These are phyloP conservation scores for Zygoascus hellenicus DNA, from an alignment of 1,139 yeast genomes.

Conservation along the genomic window DNA sequence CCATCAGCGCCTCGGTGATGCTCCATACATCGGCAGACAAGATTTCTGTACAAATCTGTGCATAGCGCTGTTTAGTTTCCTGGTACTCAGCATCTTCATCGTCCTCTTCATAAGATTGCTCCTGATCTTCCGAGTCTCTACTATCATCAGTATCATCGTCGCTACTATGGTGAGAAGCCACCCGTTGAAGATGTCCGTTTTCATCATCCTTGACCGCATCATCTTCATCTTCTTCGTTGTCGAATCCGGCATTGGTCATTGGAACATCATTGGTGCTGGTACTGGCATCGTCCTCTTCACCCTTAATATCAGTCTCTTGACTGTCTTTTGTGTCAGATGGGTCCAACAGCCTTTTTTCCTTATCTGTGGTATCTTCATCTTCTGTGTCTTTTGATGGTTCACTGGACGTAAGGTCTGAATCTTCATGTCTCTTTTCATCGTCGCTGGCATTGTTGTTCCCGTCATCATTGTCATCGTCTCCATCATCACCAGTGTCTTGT, in stretches of 20 bases:
- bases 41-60: constrained; percentile 86
- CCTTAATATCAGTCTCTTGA: constrained; percentile 6
- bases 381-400: not conserved
- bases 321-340: not conserved
- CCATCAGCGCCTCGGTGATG: constrained; percentile 85
- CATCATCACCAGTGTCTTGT: not conserved
- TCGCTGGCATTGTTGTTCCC: constrained; percentile 10
- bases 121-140: constrained; percentile 27
- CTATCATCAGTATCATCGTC: constrained; percentile 27
- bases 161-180: constrained; percentile 17
- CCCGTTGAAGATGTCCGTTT: constrained; percentile 16
- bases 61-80: constrained; percentile 51
- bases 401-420: not conserved
- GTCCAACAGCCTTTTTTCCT: no score
- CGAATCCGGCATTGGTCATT: constrained; percentile 12
- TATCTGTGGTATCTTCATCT: not conserved
- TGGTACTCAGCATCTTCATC: constrained; percentile 23
- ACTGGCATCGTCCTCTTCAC: constrained; percentile 11
- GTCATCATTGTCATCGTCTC: not conserved
- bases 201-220: constrained; percentile 26
- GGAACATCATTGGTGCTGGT: constrained; percentile 1
- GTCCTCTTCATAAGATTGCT: constrained; percentile 41
- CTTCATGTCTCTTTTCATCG: constrained; percentile 12
- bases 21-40: constrained; percentile 94
- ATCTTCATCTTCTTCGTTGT: constrained; percentile 18